Evolutionary conservation across 768 basidiomycete genomes (phyloP).

Genomic region (Amanita pallidorosea): DNA sequence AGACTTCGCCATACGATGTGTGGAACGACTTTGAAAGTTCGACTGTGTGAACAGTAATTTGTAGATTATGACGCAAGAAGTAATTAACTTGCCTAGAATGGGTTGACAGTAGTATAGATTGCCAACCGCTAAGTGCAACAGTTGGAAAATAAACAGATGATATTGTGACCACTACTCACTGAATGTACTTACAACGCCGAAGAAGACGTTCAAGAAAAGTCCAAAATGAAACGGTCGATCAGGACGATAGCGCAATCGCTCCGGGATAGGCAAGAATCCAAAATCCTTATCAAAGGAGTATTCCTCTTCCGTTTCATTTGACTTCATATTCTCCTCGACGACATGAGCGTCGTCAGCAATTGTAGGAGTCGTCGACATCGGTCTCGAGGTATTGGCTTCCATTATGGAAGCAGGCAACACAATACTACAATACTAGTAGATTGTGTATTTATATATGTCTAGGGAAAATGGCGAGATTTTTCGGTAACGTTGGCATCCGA

Average conservation of each 20-base stretch:
- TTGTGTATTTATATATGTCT: too few relatives aligned
- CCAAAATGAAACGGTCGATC: slow-evolving; percentile 41
- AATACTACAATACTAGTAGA: too few relatives aligned
- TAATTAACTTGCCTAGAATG: slow-evolving; percentile 43
- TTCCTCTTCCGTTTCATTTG: neutral
- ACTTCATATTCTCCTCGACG: neutral
- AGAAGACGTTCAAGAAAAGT: slow-evolving; percentile 40
- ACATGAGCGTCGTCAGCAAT: neutral
- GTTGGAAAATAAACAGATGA: neutral
- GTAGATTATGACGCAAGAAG: neutral
- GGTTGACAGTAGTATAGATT: slow-evolving; percentile 84
- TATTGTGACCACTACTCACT: slow-evolving; percentile 19
- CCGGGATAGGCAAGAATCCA: slow-evolving; percentile 55
- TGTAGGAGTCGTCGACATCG: neutral
- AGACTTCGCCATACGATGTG: slow-evolving; percentile 27
- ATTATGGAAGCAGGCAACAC: neutral
- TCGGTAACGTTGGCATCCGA: too few relatives aligned
- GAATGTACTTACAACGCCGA: slow-evolving; percentile 56
- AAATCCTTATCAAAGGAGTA: slow-evolving; percentile 34
- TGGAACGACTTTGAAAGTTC: slow-evolving; percentile 27
- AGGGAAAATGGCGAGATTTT: too few relatives aligned
- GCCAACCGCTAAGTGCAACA: slow-evolving; percentile 36
- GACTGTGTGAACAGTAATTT: slow-evolving; percentile 18
- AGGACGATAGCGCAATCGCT: slow-evolving; percentile 39
- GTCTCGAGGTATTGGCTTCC: neutral